These are phyloP conservation scores for Hymenoscyphus repandus DNA, from an alignment of 2,329 filamentous ascomycete species.

Conservation along the genomic window DNA sequence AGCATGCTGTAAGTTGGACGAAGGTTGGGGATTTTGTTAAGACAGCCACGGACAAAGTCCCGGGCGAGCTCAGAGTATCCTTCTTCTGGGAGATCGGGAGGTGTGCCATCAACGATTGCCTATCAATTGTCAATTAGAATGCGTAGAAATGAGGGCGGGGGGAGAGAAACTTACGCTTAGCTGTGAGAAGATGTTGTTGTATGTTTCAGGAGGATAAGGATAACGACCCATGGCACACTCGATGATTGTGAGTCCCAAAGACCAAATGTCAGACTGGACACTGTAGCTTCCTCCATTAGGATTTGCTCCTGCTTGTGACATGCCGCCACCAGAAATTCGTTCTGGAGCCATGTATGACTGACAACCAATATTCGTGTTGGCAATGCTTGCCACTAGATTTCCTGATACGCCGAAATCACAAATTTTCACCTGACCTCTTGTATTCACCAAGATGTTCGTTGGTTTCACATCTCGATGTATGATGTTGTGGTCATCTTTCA, in stretches of 20 bases:
- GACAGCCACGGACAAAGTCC: conserved; percentile 82
- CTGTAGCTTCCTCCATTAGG: conserved; percentile 82
- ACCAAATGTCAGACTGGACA: conserved; percentile 98
- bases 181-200: conserved; percentile 97
- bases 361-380: conserved; percentile 97
- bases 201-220: conserved; percentile 94
- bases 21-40: conserved; percentile 87
- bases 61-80: conserved; percentile 74
- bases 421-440: conserved; percentile 87
- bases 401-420: conserved; percentile 98
- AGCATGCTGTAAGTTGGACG: conserved; percentile 93
- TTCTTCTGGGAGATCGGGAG: conserved; percentile 74
- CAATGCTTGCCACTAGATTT: conserved; percentile 94
- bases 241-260: conserved; percentile 86
- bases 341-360: conserved; percentile 99
- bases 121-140: conserved; percentile 35
- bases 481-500: conserved; percentile 98
- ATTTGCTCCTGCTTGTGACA: conserved; percentile 64
- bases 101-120: conserved; percentile 98
- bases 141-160: background rate
- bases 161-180: conserved; percentile 67
- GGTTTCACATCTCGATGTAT: conserved; percentile 98
- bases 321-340: conserved; percentile 81
- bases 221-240: conserved; percentile 94
- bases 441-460: conserved; percentile 95